phyloP scores from a whole-genome alignment of 257 asterid species.

The Solanum corneliomulleri region DNA sequence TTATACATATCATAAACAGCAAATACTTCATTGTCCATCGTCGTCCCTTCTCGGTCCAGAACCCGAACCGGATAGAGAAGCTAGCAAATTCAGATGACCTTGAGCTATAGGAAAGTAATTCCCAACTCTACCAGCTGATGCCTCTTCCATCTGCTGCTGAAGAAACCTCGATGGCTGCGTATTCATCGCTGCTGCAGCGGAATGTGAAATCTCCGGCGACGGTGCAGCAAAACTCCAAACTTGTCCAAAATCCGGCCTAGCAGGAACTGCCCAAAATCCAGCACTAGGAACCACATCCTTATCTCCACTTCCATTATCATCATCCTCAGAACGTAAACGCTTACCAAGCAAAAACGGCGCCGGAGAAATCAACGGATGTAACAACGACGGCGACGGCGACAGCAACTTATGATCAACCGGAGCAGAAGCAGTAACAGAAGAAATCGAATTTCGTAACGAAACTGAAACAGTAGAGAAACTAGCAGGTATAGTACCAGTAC shows the following conservation, averaged over 20 bases:
- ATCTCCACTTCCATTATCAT: neutral
- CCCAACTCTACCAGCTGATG: constrained; percentile 87
- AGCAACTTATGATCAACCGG: neutral
- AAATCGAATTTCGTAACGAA: neutral
- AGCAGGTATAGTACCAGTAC: constrained; percentile 5
- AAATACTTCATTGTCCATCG: constrained; percentile 30
- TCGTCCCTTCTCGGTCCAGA: constrained; percentile 87
- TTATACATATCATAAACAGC: neutral
- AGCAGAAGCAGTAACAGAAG: neutral
- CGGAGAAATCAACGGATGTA: neutral
- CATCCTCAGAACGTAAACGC: constrained; percentile 48
- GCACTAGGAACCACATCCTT: constrained; percentile 16
- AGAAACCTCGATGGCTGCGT: constrained; percentile 50
- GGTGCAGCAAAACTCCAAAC: neutral
- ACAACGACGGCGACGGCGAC: neutral
- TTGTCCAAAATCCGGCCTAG: neutral
- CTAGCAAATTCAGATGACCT: constrained; percentile 89
- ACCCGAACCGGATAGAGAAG: constrained; percentile 66
- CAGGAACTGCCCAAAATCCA: neutral
- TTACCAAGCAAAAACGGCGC: constrained; percentile 87
- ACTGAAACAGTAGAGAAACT: neutral
- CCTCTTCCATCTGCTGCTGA: constrained; percentile 81
- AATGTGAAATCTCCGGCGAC: constrained; percentile 26
- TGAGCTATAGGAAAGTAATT: constrained; percentile 86
- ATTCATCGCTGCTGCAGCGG: constrained; percentile 11